phyloP scores from a whole-genome alignment of 768 basidiomycete species.

The Tylopilus rubrobrunneus region DNA sequence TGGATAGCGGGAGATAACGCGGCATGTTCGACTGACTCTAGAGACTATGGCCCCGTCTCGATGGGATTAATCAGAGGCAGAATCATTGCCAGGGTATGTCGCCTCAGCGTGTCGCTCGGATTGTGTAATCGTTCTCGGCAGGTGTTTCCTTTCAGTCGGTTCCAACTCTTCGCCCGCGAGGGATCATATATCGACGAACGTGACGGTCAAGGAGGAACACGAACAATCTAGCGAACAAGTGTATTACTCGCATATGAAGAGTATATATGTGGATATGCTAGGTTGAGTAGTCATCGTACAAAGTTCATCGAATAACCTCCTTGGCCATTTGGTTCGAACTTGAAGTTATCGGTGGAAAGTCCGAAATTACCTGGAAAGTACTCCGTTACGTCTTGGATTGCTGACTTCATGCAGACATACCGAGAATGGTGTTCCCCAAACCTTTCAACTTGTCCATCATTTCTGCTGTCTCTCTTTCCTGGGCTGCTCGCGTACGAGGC shows the following conservation, averaged over 20 bases:
- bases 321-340: constrained; percentile 89
- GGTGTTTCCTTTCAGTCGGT: constrained; percentile 30
- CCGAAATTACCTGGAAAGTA: constrained; percentile 76
- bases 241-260: neutral
- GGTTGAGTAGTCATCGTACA: constrained; percentile 36
- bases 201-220: neutral
- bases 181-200: constrained; percentile 20
- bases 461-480: constrained; percentile 84
- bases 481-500: constrained; percentile 67
- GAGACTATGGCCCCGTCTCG: constrained; percentile 90
- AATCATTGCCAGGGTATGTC: constrained; percentile 58
- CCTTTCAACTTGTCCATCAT: constrained; percentile 93
- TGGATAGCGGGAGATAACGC: constrained; percentile 94
- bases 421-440: constrained; percentile 85
- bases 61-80: constrained; percentile 71
- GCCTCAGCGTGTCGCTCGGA: neutral
- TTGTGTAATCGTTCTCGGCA: constrained; percentile 8
- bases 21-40: constrained; percentile 78
- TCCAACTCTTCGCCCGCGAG: constrained; percentile 22
- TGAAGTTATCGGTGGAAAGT: constrained; percentile 93
- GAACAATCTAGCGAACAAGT: neutral
- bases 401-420: constrained; percentile 36
- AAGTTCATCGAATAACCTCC: constrained; percentile 98
- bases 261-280: neutral
- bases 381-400: neutral